Evolutionary conservation across 78 protist species (phyloP).

Genomic region (Mantamonas sphyraenae): DNA sequence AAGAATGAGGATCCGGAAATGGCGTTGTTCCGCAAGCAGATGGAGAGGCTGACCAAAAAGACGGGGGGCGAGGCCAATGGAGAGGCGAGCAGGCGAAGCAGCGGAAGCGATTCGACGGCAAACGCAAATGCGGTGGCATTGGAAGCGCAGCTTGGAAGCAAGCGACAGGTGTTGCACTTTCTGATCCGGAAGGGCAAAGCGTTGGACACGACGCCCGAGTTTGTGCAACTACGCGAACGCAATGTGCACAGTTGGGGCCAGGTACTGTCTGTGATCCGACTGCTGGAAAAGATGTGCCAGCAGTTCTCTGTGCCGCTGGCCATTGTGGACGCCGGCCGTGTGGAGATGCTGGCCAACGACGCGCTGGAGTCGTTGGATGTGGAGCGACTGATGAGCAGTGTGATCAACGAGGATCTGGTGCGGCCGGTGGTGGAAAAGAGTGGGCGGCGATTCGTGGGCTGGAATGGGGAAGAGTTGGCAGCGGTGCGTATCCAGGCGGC

Average conservation of each 20-base stretch:
- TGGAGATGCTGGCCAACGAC: not conserved
- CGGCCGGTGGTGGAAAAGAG: not conserved
- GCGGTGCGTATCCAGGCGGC: not conserved
- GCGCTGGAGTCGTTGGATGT: not conserved
- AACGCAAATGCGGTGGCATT: too few species aligned
- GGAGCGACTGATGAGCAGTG: not conserved
- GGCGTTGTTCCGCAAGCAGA: not conserved
- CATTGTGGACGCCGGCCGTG: not conserved
- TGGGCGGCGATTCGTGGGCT: not conserved
- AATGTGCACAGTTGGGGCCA: not conserved
- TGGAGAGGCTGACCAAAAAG: not conserved
- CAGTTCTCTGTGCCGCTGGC: not conserved
- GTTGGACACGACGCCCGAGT: slow-evolving; percentile 2
- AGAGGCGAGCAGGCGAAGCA: too few species aligned
- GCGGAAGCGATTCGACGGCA: too few species aligned
- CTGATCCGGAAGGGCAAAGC: not conserved
- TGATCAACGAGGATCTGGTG: not conserved
- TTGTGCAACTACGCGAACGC: not conserved
- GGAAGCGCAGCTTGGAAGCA: too few species aligned
- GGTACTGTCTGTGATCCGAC: not conserved
- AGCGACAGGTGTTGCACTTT: not conserved
- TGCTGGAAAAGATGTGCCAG: not conserved
- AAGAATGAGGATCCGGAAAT: not conserved
- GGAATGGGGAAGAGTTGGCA: not conserved
- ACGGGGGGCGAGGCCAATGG: too few species aligned